Evolutionary conservation across 139 green algal species (phyloP).

Genomic region (Pleodorina starrii): DNA sequence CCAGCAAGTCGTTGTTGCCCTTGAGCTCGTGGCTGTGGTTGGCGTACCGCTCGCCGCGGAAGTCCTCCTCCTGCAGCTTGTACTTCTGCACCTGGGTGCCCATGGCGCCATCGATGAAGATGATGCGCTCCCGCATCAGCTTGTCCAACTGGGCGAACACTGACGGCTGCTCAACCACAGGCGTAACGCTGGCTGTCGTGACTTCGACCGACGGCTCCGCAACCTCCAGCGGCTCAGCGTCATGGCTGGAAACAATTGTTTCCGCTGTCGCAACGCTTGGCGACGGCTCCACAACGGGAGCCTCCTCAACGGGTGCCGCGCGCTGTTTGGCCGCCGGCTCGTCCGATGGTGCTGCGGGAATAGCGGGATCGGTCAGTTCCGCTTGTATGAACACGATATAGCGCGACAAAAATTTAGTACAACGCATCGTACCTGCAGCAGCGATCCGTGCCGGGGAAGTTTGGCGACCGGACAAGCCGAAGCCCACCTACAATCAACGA

Average conservation of each 20-base stretch:
- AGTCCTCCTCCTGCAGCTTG: conserved; percentile 95
- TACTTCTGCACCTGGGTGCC: conserved; percentile 92
- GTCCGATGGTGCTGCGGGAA: neutral
- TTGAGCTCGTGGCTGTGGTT: conserved; percentile 94
- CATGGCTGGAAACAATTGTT: too few relatives aligned
- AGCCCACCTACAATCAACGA: neutral
- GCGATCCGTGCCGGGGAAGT: too few relatives aligned
- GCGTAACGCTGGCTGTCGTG: neutral
- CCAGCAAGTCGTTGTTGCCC: conserved; percentile 98
- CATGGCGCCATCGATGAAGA: conserved; percentile 98
- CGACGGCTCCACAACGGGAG: neutral
- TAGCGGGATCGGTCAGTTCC: neutral
- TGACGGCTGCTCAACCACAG: neutral
- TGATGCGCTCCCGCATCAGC: conserved; percentile 92
- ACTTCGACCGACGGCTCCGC: neutral
- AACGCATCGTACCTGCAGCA: neutral
- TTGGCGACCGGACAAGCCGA: neutral
- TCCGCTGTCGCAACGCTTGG: too few relatives aligned
- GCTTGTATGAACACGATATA: neutral
- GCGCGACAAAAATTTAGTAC: too few relatives aligned
- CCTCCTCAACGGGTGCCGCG: neutral
- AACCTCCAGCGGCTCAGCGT: too few relatives aligned
- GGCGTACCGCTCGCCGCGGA: conserved; percentile 79
- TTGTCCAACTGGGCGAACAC: conserved; percentile 68
- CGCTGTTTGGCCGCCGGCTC: neutral